phyloP scores from a whole-genome alignment of 768 basidiomycete genomes.

The Kwoniella europaea region DNA sequence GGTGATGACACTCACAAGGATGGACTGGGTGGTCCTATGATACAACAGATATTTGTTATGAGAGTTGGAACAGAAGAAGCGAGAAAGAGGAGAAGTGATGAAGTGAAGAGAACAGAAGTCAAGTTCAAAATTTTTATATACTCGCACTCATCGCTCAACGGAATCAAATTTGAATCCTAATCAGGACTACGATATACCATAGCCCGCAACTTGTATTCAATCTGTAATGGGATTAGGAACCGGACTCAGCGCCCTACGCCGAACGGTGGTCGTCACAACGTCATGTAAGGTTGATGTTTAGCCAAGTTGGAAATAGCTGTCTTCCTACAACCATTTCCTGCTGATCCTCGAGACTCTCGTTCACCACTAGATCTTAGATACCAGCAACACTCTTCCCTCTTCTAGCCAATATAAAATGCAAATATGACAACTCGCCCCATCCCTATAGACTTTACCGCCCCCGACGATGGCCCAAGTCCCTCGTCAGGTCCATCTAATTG shows the following conservation, averaged over 20 bases:
- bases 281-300: no score
- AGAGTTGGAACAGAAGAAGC: not conserved
- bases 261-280: no score
- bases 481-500: slow-evolving; percentile 19
- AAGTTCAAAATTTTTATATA: not conserved
- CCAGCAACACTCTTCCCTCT: not conserved
- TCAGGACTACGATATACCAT: no score
- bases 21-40: not conserved
- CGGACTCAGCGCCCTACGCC: no score
- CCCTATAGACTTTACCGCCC: slow-evolving; percentile 11
- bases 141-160: not conserved
- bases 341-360: not conserved
- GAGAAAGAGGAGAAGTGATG: not conserved
- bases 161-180: not conserved
- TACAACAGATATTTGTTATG: not conserved
- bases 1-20: not conserved
- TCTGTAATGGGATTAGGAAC: no score
- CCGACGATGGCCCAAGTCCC: not conserved
- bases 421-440: slow-evolving; percentile 13
- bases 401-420: not conserved
- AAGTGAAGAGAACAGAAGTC: not conserved
- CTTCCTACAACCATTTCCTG: not conserved
- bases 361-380: not conserved
- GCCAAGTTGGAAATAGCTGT: not conserved
- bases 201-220: no score